phyloP scores from a whole-genome alignment of 2,329 filamentous ascomycete genomes.

The Microdochium trichocladiopsis region DNA sequence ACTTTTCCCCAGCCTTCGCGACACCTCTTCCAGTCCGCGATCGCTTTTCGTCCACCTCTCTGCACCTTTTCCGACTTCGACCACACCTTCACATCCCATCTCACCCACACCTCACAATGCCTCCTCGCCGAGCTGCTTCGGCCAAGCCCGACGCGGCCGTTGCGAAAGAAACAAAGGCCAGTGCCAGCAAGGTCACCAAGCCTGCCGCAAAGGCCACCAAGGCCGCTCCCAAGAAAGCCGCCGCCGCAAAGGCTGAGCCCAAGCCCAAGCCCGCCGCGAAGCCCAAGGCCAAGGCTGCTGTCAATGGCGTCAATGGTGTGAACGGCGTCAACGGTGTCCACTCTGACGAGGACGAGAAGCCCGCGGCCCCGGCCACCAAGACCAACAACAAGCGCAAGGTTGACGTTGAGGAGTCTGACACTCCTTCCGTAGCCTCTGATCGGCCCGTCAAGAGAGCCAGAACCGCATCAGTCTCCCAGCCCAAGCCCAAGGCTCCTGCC shows the following conservation, averaged over 20 bases:
- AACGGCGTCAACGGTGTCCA: slow-evolving; percentile 8
- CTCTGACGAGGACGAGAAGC: slow-evolving; percentile 9
- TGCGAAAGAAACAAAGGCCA: neutral
- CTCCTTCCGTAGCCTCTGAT: slow-evolving; percentile 19
- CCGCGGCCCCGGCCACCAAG: slow-evolving; percentile 13
- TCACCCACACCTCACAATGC: neutral
- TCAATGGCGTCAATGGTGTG: slow-evolving; percentile 6
- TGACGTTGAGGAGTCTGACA: slow-evolving; percentile 25
- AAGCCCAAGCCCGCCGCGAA: slow-evolving; percentile 5
- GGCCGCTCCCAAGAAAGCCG: neutral
- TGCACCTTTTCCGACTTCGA: neutral
- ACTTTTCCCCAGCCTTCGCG: neutral
- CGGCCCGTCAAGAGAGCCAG: slow-evolving; percentile 22
- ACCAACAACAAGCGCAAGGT: slow-evolving; percentile 35
- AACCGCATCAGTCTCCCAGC: slow-evolving; percentile 2
- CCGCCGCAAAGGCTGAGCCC: slow-evolving; percentile 1
- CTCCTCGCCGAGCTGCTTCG: neutral
- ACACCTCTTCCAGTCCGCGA: neutral
- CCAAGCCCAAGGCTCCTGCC: slow-evolving; percentile 4
- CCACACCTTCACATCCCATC: neutral
- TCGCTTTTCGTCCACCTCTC: neutral
- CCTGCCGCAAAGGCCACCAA: slow-evolving; percentile 7
- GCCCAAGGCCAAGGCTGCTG: slow-evolving; percentile 6
- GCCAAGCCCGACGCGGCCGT: neutral
- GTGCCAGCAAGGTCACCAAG: neutral